These are phyloP conservation scores for Ophiosphaerella korrae DNA, from an alignment of 2,329 filamentous ascomycete species.

Conservation along the genomic window DNA sequence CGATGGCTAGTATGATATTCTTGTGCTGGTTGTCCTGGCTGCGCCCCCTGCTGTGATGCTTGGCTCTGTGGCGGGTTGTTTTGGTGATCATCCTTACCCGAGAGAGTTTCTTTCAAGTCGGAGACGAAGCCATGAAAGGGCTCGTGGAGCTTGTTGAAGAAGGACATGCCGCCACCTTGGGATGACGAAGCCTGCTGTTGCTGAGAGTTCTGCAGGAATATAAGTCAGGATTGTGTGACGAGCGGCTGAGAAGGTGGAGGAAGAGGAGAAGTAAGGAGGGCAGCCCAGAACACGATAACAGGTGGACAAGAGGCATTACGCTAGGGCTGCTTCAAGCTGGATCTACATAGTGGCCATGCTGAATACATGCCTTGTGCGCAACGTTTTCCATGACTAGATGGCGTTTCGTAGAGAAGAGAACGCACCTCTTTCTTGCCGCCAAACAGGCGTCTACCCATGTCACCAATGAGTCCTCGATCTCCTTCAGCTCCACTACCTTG, in stretches of 20 bases:
- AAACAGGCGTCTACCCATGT: slow-evolving; percentile 56
- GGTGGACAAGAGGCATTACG: not conserved
- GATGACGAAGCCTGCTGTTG: slow-evolving; percentile 32
- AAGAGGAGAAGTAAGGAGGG: slow-evolving; percentile 8
- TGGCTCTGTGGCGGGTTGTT: slow-evolving; percentile 47
- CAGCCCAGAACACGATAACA: not conserved
- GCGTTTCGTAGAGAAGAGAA: slow-evolving; percentile 17
- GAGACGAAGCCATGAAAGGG: slow-evolving; percentile 57
- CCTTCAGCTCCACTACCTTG: slow-evolving; percentile 48
- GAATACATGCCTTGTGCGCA: slow-evolving; percentile 15
- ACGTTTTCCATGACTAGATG: slow-evolving; percentile 22
- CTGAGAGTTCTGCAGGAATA: slow-evolving; percentile 22
- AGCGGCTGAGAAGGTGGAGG: slow-evolving; percentile 1
- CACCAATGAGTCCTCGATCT: slow-evolving; percentile 58
- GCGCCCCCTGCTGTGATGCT: slow-evolving; percentile 21
- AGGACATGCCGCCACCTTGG: slow-evolving; percentile 45
- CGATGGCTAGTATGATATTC: slow-evolving; percentile 54
- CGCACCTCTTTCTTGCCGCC: slow-evolving; percentile 41
- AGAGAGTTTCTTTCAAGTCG: slow-evolving; percentile 57
- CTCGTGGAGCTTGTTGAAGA: slow-evolving; percentile 61
- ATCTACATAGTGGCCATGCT: slow-evolving; percentile 10
- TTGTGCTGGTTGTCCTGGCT: slow-evolving; percentile 30
- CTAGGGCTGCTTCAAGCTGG: slow-evolving; percentile 17
- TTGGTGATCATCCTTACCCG: slow-evolving; percentile 48
- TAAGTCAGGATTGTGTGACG: slow-evolving; percentile 8